phyloP scores from a whole-genome alignment of 140 eudicot genomes.

The Senecio squalidus region DNA sequence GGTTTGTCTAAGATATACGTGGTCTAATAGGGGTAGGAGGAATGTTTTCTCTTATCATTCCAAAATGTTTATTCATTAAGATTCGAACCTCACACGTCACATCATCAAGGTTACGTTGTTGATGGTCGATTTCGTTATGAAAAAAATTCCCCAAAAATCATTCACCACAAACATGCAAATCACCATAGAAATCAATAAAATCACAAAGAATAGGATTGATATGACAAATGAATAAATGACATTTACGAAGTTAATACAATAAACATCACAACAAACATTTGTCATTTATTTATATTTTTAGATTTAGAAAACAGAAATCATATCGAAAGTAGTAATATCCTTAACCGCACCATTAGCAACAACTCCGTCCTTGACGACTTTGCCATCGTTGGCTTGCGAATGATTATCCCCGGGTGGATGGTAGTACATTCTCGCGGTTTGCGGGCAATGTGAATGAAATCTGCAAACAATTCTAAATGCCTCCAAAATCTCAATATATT shows the following conservation, averaged over 20 bases:
- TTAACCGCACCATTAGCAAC: slow-evolving; percentile 11
- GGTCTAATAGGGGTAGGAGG: too few relatives aligned
- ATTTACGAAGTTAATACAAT: neutral
- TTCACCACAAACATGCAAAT: neutral
- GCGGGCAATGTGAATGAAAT: slow-evolving; percentile 59
- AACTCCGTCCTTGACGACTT: neutral
- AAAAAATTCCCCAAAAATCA: neutral
- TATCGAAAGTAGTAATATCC: slow-evolving; percentile 18
- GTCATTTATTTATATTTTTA: neutral
- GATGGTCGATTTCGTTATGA: neutral
- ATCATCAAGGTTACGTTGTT: neutral
- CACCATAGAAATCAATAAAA: slow-evolving; percentile 7
- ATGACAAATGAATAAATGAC: slow-evolving; percentile 6
- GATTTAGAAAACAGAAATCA: slow-evolving; percentile 27
- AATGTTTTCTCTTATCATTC: too few relatives aligned
- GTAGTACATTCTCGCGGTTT: slow-evolving; percentile 56
- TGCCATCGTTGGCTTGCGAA: slow-evolving; percentile 22
- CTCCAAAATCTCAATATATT: slow-evolving; percentile 41
- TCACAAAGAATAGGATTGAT: neutral
- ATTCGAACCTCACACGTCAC: neutral
- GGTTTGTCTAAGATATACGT: neutral
- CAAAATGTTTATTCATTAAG: neutral
- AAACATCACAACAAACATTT: slow-evolving; percentile 4
- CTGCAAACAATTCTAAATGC: slow-evolving; percentile 48
- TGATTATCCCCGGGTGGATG: slow-evolving; percentile 56